Evolutionary conservation across 306 rosid species (phyloP), one percentile per base, ranked within the genome.

Genomic region (Comarum palustre): DNA sequence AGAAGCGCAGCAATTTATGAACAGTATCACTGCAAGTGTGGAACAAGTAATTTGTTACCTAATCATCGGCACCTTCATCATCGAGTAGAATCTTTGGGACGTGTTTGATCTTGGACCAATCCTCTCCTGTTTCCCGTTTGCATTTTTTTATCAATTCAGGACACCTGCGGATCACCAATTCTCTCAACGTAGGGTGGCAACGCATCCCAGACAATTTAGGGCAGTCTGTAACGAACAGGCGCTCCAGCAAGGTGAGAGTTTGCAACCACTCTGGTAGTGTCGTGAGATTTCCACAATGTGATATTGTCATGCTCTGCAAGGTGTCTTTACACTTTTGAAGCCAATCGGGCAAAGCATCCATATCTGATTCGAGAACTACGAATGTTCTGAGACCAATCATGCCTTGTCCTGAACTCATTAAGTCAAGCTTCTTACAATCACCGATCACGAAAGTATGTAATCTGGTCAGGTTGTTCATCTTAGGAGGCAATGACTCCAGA

Each of bases 181-280:
- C 29, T 52, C 27, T 52, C 4, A 20, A 9, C 3, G 29, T 5
- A 22, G 59, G 8, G 59, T 20, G 59, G 13, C 29, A 1, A 52
- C 20, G 59, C 59, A 20, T n/a, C 14, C 29, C 59, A 8, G 54
- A 14, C 73, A 79, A 22, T 12, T 73, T 19, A 17, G 55, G 65
- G 72, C 84, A 82, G 0, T 9, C 1, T 0, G 0, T 0, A 43
- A 85, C 68, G 14, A 0, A 0, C 4, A 75, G 12, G 47, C 12
- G 24, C 34, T 74, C 41, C 2, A 85, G 47, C 16, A 41, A 61
- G 4, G 2, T 64, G 43, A 77, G 42, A 16, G 51, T 0, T 58
- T 75, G 39, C 9, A 82, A 50, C 86, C 88, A 85, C 19, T 73
- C 65, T 0, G 82, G 86, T 32, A 82, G 61, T 20, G 2, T 42